Base-by-base conservation (phyloP, 305 asterid genomes). In the Fraxinus latifolia region DNA sequence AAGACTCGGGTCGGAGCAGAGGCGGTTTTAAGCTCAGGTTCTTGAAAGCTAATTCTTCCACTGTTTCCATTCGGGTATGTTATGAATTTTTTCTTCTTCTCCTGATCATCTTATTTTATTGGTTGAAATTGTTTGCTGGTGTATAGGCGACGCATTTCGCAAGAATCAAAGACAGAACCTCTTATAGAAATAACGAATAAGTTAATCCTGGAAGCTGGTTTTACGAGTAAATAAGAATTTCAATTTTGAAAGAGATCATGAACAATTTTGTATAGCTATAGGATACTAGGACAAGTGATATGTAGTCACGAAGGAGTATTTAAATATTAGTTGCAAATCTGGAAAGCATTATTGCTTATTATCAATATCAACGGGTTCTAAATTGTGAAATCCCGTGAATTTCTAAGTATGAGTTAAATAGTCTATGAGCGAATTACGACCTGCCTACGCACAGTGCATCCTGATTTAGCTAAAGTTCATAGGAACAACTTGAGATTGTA, bases 11-110 rank as follows among this genome's bases (percentile, higher is more conserved):
- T 81, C 88, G 84, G 81, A 68, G 76, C 12, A 81, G 44, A 17
- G 74, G 85, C 65, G 87, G 77, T 79, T 58, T 92, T 74, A 84
- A 87, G 89, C 82, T 94, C 80, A 86, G 86, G 85, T 79, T 86
- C 78, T 85, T 95, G 93, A 87, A 90, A 75, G 81, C 79, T 23
- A 91, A 94, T 81, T 85, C 91, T 4, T 91, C 96, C 77, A 87
- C 91, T 58, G 83, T 93, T 4, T 90, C 90, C 50, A 90, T 95
- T 73, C 87, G 86, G 98, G 99, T 94, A 86, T 44, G 89, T 76
- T 50, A 4, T 9, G 7, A 29, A 6, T 65, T 36, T 11, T 77
- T 44, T 85, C 76, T 67, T 62, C 5, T 23, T 32, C 31, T 7
- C 74, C 31, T 23, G 19, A 67, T 25, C 36, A 58, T 76, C 77